These are phyloP conservation scores for Misopates orontium DNA, from an alignment of 257 asterid genomes.

Conservation along the genomic window DNA sequence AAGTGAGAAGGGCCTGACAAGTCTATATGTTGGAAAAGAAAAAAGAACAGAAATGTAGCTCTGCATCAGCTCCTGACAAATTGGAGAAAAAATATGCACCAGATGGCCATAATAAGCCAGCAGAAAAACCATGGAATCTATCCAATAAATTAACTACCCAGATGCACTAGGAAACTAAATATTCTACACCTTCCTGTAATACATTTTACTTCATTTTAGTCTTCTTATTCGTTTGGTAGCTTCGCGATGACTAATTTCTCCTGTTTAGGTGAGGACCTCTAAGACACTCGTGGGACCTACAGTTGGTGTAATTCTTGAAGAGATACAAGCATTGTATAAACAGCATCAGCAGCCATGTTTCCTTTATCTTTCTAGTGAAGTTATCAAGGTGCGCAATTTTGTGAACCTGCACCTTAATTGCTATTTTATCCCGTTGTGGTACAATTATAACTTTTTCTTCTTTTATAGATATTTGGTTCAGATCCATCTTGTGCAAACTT, in stretches of 20 bases:
- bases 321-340: conserved; percentile 78
- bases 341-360: conserved; percentile 94
- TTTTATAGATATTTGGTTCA: conserved; percentile 85
- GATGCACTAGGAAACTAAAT: background rate
- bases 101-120: no score
- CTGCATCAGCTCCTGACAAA: no score
- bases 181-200: conserved; percentile 4
- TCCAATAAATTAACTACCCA: no score
- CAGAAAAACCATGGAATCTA: no score
- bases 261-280: conserved; percentile 81
- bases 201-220: background rate
- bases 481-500: conserved; percentile 89
- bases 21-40: no score
- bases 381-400: conserved; percentile 65
- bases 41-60: no score
- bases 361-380: conserved; percentile 96
- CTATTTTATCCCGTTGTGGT: conserved; percentile 22
- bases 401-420: conserved; percentile 19
- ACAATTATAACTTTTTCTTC: conserved; percentile 31
- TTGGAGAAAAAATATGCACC: no score
- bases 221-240: conserved; percentile 20
- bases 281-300: conserved; percentile 88
- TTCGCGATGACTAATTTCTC: conserved; percentile 20
- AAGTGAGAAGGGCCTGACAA: no score
- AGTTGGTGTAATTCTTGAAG: conserved; percentile 91